phyloP scores from a whole-genome alignment of 2,329 filamentous ascomycete species.

The Dothideomycetes sp. region DNA sequence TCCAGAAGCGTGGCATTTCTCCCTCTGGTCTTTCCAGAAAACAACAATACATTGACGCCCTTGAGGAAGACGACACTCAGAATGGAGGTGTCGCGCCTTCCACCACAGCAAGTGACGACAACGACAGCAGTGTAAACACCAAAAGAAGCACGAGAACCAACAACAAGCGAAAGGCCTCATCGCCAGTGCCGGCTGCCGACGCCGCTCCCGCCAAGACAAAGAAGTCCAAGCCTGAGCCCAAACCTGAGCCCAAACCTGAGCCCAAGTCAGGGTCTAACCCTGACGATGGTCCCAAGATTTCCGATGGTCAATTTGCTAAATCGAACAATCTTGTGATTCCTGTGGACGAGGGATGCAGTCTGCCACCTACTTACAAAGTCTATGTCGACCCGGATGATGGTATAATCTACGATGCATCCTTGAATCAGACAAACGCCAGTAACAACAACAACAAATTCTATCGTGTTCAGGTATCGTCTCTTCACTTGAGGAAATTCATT shows the following conservation, averaged over 20 bases:
- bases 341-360: conserved; percentile 37
- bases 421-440: conserved; percentile 67
- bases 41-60: conserved; percentile 33
- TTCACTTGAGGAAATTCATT: no score
- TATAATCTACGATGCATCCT: conserved; percentile 66
- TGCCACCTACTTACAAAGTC: conserved; percentile 37
- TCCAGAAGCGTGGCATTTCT: conserved; percentile 33
- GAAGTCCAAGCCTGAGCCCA: conserved; percentile 16
- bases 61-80: conserved; percentile 23
- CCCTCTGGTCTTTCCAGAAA: conserved; percentile 34
- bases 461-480: conserved; percentile 50
- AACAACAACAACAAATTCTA: conserved; percentile 81
- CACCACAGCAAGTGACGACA: background rate
- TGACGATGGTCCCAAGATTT: conserved; percentile 32
- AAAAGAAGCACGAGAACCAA: conserved; percentile 6
- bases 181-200: conserved; percentile 2
- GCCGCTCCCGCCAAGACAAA: conserved; percentile 15
- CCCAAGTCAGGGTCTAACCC: conserved; percentile 17
- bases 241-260: conserved; percentile 12
- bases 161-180: conserved; percentile 4
- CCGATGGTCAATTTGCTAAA: conserved; percentile 37
- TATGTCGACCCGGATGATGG: conserved; percentile 55
- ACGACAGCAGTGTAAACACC: background rate
- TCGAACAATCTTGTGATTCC: conserved; percentile 37
- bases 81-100: conserved; percentile 1